Percentiles rank a stretch among this genome's conserved stretches.
phyloP scores from a whole-genome alignment of 1,284 basidiomycete species.

The Polyporus tsugae region DNA sequence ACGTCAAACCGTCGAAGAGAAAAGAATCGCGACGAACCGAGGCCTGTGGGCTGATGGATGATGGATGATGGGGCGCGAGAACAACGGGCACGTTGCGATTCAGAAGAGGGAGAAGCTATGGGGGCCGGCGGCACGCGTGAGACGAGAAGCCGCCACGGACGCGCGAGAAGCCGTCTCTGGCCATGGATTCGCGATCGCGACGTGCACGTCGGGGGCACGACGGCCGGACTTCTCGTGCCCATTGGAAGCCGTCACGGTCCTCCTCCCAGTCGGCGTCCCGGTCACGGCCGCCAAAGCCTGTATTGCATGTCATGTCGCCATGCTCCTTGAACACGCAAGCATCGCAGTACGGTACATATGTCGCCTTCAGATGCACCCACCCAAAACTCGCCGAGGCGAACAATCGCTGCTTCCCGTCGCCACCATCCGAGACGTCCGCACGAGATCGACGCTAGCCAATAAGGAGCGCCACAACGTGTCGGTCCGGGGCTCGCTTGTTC shows the following conservation, averaged over 20 bases:
- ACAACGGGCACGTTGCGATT: slow-evolving; percentile 9
- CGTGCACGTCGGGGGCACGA: slow-evolving; percentile 4
- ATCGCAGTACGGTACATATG: not conserved
- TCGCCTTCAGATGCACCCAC: not conserved
- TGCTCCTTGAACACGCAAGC: no score
- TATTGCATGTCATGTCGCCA: no score
- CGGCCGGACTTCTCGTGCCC: slow-evolving; percentile 13
- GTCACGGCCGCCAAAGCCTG: no score
- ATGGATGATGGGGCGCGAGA: not conserved
- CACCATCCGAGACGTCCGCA: not conserved
- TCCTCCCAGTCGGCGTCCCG: not conserved
- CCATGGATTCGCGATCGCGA: slow-evolving; percentile 9
- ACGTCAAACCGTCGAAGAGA: not conserved
- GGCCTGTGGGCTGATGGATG: not conserved
- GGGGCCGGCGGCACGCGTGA: slow-evolving; percentile 5
- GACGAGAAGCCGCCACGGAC: slow-evolving; percentile 11
- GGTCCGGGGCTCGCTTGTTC: not conserved
- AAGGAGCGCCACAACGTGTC: not conserved
- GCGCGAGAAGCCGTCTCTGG: slow-evolving; percentile 6
- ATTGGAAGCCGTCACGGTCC: not conserved
- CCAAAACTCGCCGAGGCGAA: no score
- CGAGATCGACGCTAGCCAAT: not conserved
- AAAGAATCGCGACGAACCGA: slow-evolving; percentile 1
- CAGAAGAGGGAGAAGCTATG: not conserved
- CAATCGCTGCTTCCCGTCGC: not conserved